Evolutionary conservation across 2,329 filamentous ascomycete genomes (phyloP), one percentile per base, ranked within the genome.

Genomic region (Colletotrichum endophyticum): DNA sequence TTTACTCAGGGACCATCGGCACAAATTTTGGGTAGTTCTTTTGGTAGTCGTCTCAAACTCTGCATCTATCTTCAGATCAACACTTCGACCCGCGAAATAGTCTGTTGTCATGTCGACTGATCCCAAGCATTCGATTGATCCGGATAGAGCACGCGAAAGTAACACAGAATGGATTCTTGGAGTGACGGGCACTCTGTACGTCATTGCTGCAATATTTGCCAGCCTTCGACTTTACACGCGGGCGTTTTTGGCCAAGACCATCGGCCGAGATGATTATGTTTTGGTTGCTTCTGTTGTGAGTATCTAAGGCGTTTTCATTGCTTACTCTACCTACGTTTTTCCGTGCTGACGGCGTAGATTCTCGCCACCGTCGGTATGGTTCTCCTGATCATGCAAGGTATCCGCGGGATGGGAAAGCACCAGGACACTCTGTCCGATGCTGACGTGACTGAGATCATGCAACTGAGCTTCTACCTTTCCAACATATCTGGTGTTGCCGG

Each of bases 21-120:
- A 5, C 34, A 36, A 36, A 1, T 36, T 16, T 16, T 36, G 13
- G 7, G 15, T 36, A 36, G 8, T 36, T 16, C 15, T 36, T 36
- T 36, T 36, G 34, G 34, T 16, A 36, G 4, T 36, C 4, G 34
- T 16, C 34, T 44, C 39, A n/a, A 44, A 19, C 39, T 44, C 39
- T 44, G 8, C 39, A 2, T 44, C 39, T 11, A 1, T n/a, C 1
- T 44, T 44, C 39, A 44, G 0, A 1, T n/a, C 16, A 1, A 44
- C 34, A n/a, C 8, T 44, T 44, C 19, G 4, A 19, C 39, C 19
- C 8, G 39, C 5, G 19, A n/a, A n/a, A 44, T 2, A 6, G 16
- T 44, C 5, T n/a, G 19, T 44, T 44, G 39, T n/a, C 16, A 44
- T 44, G 39, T 44, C 39, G 16, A n/a, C 19, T n/a, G 16, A 44